A percentile compares a stretch with the other conserved stretches of the same genome.
Evolutionary conservation across 73 alveolate genomes (phyloP).

Genomic region (Blepharisma japonicum): DNA sequence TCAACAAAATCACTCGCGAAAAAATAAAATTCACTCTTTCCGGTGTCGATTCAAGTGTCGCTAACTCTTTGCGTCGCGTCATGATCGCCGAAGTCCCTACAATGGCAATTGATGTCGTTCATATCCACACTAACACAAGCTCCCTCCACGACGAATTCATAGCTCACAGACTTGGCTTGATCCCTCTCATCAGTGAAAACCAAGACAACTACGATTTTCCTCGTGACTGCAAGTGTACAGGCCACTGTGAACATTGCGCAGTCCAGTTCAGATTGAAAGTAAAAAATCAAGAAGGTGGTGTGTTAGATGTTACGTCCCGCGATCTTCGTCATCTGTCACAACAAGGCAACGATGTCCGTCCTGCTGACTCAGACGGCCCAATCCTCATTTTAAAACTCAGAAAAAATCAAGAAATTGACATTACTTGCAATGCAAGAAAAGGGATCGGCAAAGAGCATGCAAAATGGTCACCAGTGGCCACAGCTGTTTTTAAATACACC

Average conservation of each 20-base stretch:
- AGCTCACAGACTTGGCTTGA: conserved; percentile 87
- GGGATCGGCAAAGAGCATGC: conserved; percentile 93
- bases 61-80: conserved; percentile 86
- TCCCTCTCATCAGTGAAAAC: conserved; percentile 71
- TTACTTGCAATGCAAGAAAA: conserved; percentile 77
- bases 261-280: conserved; percentile 73
- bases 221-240: conserved; percentile 71
- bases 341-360: conserved; percentile 48
- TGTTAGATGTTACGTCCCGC: conserved; percentile 68
- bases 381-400: conserved; percentile 80
- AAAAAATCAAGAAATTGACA: conserved; percentile 74
- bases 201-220: conserved; percentile 72
- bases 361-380: conserved; percentile 67
- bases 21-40: conserved; percentile 77
- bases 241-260: conserved; percentile 73
- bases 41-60: conserved; percentile 78
- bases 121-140: conserved; percentile 75
- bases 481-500: conserved; percentile 73
- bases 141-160: conserved; percentile 90
- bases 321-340: conserved; percentile 59
- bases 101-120: conserved; percentile 89
- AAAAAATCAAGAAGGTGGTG: conserved; percentile 64
- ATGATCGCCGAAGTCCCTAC: conserved; percentile 93
- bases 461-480: conserved; percentile 92
- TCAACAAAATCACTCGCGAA: conserved; percentile 59